Percentiles rank a stretch among this genome's conserved stretches.
Conservation (phyloP, 2,329 filamentous ascomycete species). For the Talaromyces sp. region DNA sequence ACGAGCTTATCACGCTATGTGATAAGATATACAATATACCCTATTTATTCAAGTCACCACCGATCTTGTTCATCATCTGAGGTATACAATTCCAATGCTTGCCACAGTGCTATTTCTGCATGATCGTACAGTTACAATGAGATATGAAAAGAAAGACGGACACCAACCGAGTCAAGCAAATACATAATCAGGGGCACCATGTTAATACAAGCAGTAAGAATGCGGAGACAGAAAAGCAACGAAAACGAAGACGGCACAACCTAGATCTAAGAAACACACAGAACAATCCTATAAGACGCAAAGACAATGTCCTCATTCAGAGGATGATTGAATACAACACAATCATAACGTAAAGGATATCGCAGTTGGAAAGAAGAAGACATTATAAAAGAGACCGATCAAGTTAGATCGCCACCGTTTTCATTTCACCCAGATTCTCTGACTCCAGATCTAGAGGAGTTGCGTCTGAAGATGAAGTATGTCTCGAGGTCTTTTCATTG, state of each 20-base stretch:
- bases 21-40: constrained; percentile 8
- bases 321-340: constrained; percentile 10
- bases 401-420: constrained; percentile 44
- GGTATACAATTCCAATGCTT: constrained; percentile 1
- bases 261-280: constrained; percentile 14
- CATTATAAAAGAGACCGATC: background rate
- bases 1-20: background rate
- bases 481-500: constrained; percentile 32
- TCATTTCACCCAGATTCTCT: constrained; percentile 46
- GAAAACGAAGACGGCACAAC: constrained; percentile 16
- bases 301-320: constrained; percentile 13
- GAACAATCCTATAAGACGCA: constrained; percentile 16
- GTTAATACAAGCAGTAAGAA: constrained; percentile 17
- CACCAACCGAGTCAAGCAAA: constrained; percentile 19
- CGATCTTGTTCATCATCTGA: background rate
- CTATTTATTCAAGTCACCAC: background rate
- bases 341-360: constrained; percentile 15
- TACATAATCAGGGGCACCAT: constrained; percentile 9
- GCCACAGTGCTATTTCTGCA: constrained; percentile 11
- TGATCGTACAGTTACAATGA: constrained; percentile 21
- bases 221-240: constrained; percentile 13
- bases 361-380: background rate
- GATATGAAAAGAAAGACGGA: constrained; percentile 12
- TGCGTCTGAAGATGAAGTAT: constrained; percentile 26
- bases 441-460: constrained; percentile 33